Conservation (phyloP, 306 rosid species). For the Ormosia emarginata region DNA sequence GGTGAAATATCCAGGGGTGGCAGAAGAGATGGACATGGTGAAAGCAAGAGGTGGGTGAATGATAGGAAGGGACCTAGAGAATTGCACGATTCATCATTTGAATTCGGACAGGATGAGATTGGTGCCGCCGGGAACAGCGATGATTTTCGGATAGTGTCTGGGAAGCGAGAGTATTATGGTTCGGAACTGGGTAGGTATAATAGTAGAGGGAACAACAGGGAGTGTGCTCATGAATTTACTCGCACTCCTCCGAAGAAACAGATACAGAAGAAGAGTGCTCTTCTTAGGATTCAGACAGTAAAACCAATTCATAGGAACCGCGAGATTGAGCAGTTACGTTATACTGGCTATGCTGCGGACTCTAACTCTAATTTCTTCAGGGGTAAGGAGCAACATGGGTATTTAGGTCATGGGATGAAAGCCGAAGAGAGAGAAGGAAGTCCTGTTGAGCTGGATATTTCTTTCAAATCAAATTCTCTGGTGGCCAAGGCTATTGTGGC, state of each 20-base stretch:
- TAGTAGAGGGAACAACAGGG: slow-evolving; percentile 47
- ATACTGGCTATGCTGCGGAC: slow-evolving; percentile 47
- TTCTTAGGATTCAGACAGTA: slow-evolving; percentile 66
- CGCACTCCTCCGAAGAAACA: slow-evolving; percentile 77
- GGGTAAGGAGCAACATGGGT: slow-evolving; percentile 51
- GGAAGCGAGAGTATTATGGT: slow-evolving; percentile 47
- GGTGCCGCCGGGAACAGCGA: slow-evolving; percentile 24
- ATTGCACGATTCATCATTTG: slow-evolving; percentile 37
- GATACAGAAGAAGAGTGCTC: slow-evolving; percentile 88
- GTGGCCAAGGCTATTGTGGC: slow-evolving; percentile 81
- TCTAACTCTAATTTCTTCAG: slow-evolving; percentile 40
- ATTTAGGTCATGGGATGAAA: slow-evolving; percentile 41
- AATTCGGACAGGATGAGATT: slow-evolving; percentile 33
- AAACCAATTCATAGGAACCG: slow-evolving; percentile 55
- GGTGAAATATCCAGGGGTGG: slow-evolving; percentile 25
- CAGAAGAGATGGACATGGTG: slow-evolving; percentile 31
- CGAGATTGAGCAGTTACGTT: slow-evolving; percentile 50
- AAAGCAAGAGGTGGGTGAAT: slow-evolving; percentile 49
- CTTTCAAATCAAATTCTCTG: slow-evolving; percentile 74
- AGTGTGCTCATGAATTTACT: slow-evolving; percentile 42
- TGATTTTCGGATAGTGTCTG: slow-evolving; percentile 20
- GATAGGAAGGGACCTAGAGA: slow-evolving; percentile 50
- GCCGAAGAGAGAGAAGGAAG: slow-evolving; percentile 52
- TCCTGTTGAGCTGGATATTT: slow-evolving; percentile 79
- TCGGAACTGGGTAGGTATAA: slow-evolving; percentile 43